Percentiles rank a stretch among this genome's conserved stretches.
phyloP scores from a whole-genome alignment of 805 yeast species.

The Ogataea trehaloabstinens region DNA sequence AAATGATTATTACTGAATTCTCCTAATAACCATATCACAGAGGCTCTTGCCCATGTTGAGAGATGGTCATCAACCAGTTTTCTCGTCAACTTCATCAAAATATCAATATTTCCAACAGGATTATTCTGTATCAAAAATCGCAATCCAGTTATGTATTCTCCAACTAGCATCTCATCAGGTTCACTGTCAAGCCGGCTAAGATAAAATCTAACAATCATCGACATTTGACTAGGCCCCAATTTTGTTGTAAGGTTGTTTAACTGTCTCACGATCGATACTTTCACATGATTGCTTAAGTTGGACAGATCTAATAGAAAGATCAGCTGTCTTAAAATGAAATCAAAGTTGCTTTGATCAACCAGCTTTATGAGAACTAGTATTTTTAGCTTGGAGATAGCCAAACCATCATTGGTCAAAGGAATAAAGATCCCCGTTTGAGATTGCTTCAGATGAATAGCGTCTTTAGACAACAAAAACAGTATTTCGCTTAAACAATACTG shows the following conservation, averaged over 20 bases:
- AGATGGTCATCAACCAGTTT: constrained; percentile 22
- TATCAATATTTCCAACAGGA: constrained; percentile 50
- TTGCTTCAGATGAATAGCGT: constrained; percentile 35
- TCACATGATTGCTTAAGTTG: constrained; percentile 19
- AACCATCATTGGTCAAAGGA: constrained; percentile 53
- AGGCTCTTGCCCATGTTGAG: constrained; percentile 59
- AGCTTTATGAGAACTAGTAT: constrained; percentile 59
- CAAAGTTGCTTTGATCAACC: constrained; percentile 52
- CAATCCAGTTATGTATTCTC: constrained; percentile 70
- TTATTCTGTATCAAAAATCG: constrained; percentile 68
- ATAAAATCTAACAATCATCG: constrained; percentile 63
- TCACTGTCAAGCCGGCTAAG: constrained; percentile 36
- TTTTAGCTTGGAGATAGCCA: constrained; percentile 47
- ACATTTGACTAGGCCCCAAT: constrained; percentile 44
- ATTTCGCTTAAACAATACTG: constrained; percentile 17
- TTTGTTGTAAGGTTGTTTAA: constrained; percentile 34
- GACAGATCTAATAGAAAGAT: constrained; percentile 48
- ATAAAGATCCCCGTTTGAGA: constrained; percentile 47
- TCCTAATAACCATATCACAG: constrained; percentile 88
- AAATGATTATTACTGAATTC: constrained; percentile 51
- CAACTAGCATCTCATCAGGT: constrained; percentile 37
- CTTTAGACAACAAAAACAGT: constrained; percentile 27
- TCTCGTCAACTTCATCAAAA: constrained; percentile 48
- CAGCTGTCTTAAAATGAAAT: constrained; percentile 56
- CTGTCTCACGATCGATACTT: constrained; percentile 54